Evolutionary conservation across 352 stramenopile species (phyloP).

Genomic region (Pythium brachiatum): DNA sequence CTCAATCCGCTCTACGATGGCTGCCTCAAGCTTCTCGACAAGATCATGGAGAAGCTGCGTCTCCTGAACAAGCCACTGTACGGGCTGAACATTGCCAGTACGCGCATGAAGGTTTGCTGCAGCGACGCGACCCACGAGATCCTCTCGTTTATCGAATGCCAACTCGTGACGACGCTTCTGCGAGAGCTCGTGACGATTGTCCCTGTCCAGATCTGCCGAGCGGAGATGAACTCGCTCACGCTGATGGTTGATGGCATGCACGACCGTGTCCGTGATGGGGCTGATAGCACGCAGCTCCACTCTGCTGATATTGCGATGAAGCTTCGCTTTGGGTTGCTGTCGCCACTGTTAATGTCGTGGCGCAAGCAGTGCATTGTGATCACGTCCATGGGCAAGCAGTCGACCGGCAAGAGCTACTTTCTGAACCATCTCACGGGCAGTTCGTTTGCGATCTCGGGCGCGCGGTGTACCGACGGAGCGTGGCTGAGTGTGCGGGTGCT

Average conservation of each 20-base stretch:
- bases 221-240: conserved; percentile 50
- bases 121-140: not conserved
- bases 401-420: conserved; percentile 78
- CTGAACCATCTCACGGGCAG: conserved; percentile 71
- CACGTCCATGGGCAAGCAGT: conserved; percentile 70
- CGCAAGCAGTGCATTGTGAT: conserved; percentile 44
- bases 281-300: too few species aligned
- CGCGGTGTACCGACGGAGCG: conserved; percentile 57
- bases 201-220: conserved; percentile 69
- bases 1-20: not conserved
- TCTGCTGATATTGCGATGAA: conserved; percentile 44
- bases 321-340: conserved; percentile 47
- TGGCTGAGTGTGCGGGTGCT: conserved; percentile 63
- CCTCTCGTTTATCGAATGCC: not conserved
- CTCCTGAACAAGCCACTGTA: conserved; percentile 57
- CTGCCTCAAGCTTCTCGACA: conserved; percentile 21
- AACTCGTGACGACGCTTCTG: conserved; percentile 25
- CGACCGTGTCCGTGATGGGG: too few species aligned
- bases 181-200: conserved; percentile 58
- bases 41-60: conserved; percentile 42
- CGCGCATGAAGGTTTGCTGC: not conserved
- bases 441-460: conserved; percentile 69
- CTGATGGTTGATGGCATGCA: conserved; percentile 48
- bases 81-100: conserved; percentile 10
- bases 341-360: conserved; percentile 41